These are phyloP conservation scores for Leccinum subspadiceum DNA, from an alignment of 1,284 basidiomycete genomes.

Conservation along the genomic window DNA sequence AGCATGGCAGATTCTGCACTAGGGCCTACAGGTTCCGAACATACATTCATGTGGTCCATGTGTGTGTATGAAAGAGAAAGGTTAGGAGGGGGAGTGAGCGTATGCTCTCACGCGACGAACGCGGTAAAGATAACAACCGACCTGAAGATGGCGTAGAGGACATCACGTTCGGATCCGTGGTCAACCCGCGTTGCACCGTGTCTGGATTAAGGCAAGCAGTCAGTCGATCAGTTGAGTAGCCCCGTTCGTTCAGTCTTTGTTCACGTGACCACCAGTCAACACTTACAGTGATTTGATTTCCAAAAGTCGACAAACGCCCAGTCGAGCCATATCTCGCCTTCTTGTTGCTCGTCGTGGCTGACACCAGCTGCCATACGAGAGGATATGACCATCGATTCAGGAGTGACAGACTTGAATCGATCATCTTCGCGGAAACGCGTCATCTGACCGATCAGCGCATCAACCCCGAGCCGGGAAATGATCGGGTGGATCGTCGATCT, in stretches of 20 bases:
- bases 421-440: constrained; percentile 86
- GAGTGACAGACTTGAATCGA: constrained; percentile 85
- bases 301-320: constrained; percentile 99
- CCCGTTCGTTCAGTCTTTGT: neutral
- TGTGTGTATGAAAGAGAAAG: neutral
- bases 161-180: constrained; percentile 60
- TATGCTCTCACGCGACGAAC: neutral
- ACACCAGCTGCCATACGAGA: constrained; percentile 39
- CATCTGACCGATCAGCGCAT: constrained; percentile 88
- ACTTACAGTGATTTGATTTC: constrained; percentile 91
- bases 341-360: constrained; percentile 41
- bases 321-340: constrained; percentile 96
- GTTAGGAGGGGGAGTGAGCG: neutral
- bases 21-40: constrained; percentile 44
- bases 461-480: constrained; percentile 80
- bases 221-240: neutral
- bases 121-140: constrained; percentile 28
- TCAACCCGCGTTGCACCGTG: constrained; percentile 66
- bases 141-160: constrained; percentile 50
- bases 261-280: neutral
- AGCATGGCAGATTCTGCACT: constrained; percentile 77
- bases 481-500: constrained; percentile 84
- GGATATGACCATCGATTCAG: constrained; percentile 51
- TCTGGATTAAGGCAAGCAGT: constrained; percentile 38
- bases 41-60: neutral